Evolutionary conservation across 495 filamentous ascomycete species (phyloP).

Genomic region (Xylaria venustula): DNA sequence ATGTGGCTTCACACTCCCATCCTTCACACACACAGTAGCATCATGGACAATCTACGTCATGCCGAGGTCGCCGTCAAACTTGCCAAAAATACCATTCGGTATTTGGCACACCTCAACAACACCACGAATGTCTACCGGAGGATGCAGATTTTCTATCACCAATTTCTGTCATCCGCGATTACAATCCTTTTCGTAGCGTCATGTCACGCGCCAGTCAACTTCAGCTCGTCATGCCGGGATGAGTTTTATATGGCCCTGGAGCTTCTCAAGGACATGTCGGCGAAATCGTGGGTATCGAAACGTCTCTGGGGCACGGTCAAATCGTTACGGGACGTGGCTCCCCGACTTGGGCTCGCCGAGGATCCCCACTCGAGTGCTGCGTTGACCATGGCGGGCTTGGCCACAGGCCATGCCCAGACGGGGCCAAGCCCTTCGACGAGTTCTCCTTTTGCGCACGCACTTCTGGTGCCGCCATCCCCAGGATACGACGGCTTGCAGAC

Average conservation of each 20-base stretch:
- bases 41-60: conserved; percentile 64
- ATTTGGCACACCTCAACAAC: conserved; percentile 71
- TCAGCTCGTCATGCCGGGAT: conserved; percentile 68
- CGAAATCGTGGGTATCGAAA: conserved; percentile 74
- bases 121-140: conserved; percentile 78
- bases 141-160: conserved; percentile 81
- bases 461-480: conserved; percentile 11
- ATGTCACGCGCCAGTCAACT: conserved; percentile 75
- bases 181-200: conserved; percentile 82
- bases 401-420: conserved; percentile 25
- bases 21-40: conserved; percentile 72
- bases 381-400: conserved; percentile 33
- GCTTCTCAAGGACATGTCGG: conserved; percentile 74
- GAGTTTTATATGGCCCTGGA: conserved; percentile 88
- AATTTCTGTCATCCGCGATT: conserved; percentile 78
- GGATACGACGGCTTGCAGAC: conserved; percentile 25
- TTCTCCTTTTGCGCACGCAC: conserved; percentile 16
- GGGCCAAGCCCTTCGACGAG: conserved; percentile 15
- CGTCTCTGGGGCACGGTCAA: conserved; percentile 80
- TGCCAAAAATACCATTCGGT: conserved; percentile 76
- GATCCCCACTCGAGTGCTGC: conserved; percentile 30
- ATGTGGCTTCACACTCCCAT: conserved; percentile 81
- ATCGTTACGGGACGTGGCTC: conserved; percentile 74
- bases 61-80: conserved; percentile 72
- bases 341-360: conserved; percentile 66